Evolutionary conservation across 75 land plant genomes (phyloP), one percentile per base, ranked within the genome.

Genomic region (Pinus tabuliformis): DNA sequence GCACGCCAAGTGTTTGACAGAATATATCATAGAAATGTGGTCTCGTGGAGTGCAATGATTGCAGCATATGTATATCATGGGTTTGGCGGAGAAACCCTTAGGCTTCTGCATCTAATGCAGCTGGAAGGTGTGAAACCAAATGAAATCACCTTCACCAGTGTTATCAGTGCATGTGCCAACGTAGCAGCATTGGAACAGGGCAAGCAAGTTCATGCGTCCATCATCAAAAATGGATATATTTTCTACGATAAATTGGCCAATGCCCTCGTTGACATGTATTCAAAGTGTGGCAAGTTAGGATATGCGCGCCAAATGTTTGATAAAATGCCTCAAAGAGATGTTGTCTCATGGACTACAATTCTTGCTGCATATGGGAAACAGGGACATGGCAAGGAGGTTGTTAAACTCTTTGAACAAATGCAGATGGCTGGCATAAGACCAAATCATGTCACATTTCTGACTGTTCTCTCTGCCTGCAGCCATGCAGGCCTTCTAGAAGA

Each of bases 301-400:
- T 88, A 85, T 57, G 87, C 92, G 17, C 72, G 33, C 21, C 64
- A 45, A 54, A 24, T 90, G 17, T 92, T 92, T 57, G 75, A 79
- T 20, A 59, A 24, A 8, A 70, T 87, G 77, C 49, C 36, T 49
- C 18, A 60, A 14, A 82, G 74, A 75, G 94, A 92, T 76, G 66
- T 72, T 1, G 79, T 92, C 7, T 87, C 90, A 12, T 92, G 94
- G 94, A 90, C 90, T 58, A 79, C 94, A 36, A 81, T 92, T 82
- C 87, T 92, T 56, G 75, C 82, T 58, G 94, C 86, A 3, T 83
- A 73, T 77, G 83, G 91, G 1, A 84, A 81, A n/a, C 83, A 90
- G 52, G 93, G 94, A 12, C 76, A 78, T 60, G 83, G 78, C 24
- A 39, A 58, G 45, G 26, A 82, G 57, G 91, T 86, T 5, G 62